Evolutionary conservation across 805 yeast genomes (phyloP).

Genomic region (Clavispora phyllophila): DNA sequence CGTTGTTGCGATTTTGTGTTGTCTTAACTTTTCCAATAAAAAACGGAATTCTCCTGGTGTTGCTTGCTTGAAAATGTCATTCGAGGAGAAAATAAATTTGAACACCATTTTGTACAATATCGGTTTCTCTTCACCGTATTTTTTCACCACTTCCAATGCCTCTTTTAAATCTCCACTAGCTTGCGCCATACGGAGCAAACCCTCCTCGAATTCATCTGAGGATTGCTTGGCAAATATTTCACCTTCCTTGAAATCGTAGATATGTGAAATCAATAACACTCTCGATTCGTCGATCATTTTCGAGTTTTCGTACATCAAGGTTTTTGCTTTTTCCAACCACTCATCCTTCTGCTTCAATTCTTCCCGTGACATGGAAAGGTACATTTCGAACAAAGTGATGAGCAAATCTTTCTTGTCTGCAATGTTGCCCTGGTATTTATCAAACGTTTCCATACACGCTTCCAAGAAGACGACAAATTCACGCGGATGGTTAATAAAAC

Average conservation of each 20-base stretch:
- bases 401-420: slow-evolving; percentile 70
- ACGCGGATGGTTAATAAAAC: slow-evolving; percentile 79
- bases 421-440: slow-evolving; percentile 62
- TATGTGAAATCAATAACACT: slow-evolving; percentile 51
- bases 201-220: slow-evolving; percentile 41
- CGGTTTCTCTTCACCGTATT: slow-evolving; percentile 58
- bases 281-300: slow-evolving; percentile 51
- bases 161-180: slow-evolving; percentile 51
- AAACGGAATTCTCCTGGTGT: slow-evolving; percentile 45
- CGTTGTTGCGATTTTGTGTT: slow-evolving; percentile 57
- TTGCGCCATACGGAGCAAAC: slow-evolving; percentile 58
- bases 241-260: slow-evolving; percentile 50
- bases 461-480: slow-evolving; percentile 90
- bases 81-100: slow-evolving; percentile 54
- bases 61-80: slow-evolving; percentile 44
- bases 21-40: slow-evolving; percentile 51
- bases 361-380: slow-evolving; percentile 50
- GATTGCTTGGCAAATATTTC: slow-evolving; percentile 38
- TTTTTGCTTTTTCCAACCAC: slow-evolving; percentile 67
- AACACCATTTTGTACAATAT: slow-evolving; percentile 64
- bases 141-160: slow-evolving; percentile 52
- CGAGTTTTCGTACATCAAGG: slow-evolving; percentile 44
- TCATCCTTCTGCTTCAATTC: slow-evolving; percentile 26
- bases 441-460: slow-evolving; percentile 80
- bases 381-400: slow-evolving; percentile 78